These are phyloP conservation scores for Groenewaldozyma tartarivorans DNA, from an alignment of 805 yeast genomes.

Conservation along the genomic window DNA sequence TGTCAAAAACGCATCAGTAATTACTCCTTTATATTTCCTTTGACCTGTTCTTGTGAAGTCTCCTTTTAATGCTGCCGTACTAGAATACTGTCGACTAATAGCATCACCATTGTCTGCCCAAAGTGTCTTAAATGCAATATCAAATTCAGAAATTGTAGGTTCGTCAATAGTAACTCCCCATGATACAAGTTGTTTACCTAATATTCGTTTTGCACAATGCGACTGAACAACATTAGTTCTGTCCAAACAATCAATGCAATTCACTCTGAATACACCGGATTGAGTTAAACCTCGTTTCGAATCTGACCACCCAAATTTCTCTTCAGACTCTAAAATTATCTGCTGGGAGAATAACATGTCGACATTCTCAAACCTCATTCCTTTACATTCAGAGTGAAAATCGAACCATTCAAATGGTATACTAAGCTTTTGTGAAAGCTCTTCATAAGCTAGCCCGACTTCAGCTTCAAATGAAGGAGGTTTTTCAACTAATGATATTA, in stretches of 20 bases:
- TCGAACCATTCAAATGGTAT: conserved; percentile 49
- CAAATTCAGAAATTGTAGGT: conserved; percentile 12
- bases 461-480: conserved; percentile 24
- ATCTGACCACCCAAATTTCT: conserved; percentile 28
- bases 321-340: conserved; percentile 10
- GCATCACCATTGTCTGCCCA: conserved; percentile 71
- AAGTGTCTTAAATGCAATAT: conserved; percentile 25
- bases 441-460: conserved; percentile 34
- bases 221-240: conserved; percentile 44
- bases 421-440: conserved; percentile 28
- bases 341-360: conserved; percentile 22
- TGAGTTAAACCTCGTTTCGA: conserved; percentile 27
- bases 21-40: conserved; percentile 33
- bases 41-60: conserved; percentile 37
- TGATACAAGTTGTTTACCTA: conserved; percentile 20
- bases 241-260: conserved; percentile 58
- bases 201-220: conserved; percentile 25
- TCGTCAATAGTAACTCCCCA: conserved; percentile 6
- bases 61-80: conserved; percentile 46
- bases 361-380: conserved; percentile 34
- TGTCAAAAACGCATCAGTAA: conserved; percentile 36
- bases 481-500: conserved; percentile 32
- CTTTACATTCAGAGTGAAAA: conserved; percentile 45
- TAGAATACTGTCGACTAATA: conserved; percentile 52
- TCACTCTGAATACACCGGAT: conserved; percentile 47